phyloP scores from a whole-genome alignment of 352 stramenopile genomes.

The Globisporangium rhizosaccharum region DNA sequence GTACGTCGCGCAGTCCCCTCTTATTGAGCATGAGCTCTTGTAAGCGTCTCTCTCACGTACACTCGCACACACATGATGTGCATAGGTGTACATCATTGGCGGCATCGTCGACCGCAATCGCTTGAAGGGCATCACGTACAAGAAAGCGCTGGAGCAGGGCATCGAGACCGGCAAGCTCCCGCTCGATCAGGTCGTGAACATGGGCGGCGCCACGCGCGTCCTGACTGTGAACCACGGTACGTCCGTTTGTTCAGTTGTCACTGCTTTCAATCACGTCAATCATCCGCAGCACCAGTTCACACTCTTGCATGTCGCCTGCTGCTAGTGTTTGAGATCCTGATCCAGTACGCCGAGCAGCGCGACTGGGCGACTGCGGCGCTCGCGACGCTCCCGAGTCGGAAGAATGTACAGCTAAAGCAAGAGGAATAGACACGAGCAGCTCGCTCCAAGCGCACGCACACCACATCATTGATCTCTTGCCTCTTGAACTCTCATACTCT shows the following conservation, averaged over 20 bases:
- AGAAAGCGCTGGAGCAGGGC: conserved; percentile 87
- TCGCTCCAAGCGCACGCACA: too few species aligned
- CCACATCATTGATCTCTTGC: too few species aligned
- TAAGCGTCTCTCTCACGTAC: not conserved
- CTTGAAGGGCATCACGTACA: conserved; percentile 91
- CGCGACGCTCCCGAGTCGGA: conserved; percentile 58
- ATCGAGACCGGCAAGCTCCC: conserved; percentile 91
- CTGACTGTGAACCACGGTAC: conserved; percentile 87
- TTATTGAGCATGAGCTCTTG: not conserved
- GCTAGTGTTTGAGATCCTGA: conserved; percentile 83
- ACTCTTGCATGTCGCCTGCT: not conserved
- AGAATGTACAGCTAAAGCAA: conserved; percentile 55
- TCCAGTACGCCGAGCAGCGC: conserved; percentile 56
- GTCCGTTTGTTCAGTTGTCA: not conserved
- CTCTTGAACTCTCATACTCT: conserved; percentile 6
- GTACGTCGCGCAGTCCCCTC: conserved; percentile 13
- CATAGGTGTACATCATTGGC: conserved; percentile 93
- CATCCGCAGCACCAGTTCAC: not conserved
- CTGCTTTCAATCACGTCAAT: too few species aligned
- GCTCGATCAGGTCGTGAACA: conserved; percentile 79
- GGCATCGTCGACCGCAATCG: conserved; percentile 97
- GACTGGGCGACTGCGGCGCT: conserved; percentile 77
- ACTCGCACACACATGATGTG: not conserved
- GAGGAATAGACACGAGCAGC: conserved; percentile 13
- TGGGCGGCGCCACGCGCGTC: conserved; percentile 67